These are phyloP conservation scores for Stephanodiscus minutulus DNA, from an alignment of 108 stramenopile species.

Conservation along the genomic window DNA sequence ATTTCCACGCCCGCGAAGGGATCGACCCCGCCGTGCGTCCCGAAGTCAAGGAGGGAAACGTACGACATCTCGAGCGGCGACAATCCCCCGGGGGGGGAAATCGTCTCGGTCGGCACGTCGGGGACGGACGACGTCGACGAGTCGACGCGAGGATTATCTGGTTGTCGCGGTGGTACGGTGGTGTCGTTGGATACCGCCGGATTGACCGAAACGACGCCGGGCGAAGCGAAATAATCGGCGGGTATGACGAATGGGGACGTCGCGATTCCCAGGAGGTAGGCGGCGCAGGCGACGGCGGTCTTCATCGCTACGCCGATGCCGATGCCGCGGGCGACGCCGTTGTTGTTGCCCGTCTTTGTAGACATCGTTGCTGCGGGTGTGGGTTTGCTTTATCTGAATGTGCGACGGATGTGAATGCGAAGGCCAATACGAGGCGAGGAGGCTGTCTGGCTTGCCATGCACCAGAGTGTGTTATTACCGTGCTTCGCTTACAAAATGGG, in stretches of 20 bases:
- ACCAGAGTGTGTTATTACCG: too few species aligned
- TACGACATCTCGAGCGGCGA: constrained; percentile 8
- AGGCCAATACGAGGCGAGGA: too few species aligned
- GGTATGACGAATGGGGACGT: constrained; percentile 24
- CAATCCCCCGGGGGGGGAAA: neutral
- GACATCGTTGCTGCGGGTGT: neutral
- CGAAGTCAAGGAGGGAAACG: constrained; percentile 9
- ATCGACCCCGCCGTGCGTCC: constrained; percentile 12
- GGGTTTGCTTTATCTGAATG: too few species aligned
- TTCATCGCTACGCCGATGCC: neutral
- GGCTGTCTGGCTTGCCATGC: too few species aligned
- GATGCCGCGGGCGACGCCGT: too few species aligned
- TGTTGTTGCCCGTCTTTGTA: neutral
- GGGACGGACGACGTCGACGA: neutral
- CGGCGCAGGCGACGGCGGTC: constrained; percentile 14
- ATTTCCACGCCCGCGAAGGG: constrained; percentile 37
- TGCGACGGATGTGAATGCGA: too few species aligned
- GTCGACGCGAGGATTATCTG: neutral
- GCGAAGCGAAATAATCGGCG: constrained; percentile 18
- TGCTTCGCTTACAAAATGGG: too few species aligned
- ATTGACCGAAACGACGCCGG: neutral
- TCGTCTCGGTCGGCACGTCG: neutral
- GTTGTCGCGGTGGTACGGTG: neutral
- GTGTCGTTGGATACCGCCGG: neutral
- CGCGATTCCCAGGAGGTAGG: constrained; percentile 24